Base-by-base conservation (phyloP, 805 yeast species). In the Hanseniaspora lachancei region DNA sequence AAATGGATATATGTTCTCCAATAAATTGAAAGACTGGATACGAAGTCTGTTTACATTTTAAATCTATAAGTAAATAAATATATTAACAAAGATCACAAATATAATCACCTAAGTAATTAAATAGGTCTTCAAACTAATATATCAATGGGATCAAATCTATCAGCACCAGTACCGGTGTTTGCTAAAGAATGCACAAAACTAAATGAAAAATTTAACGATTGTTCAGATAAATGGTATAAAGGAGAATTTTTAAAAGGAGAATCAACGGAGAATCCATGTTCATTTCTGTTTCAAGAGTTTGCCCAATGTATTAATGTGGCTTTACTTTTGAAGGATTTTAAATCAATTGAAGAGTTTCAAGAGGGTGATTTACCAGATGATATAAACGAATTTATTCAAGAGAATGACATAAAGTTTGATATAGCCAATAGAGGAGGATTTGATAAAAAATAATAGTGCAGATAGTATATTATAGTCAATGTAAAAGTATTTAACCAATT, bases 181-280 rank as follows among this genome's bases (percentile, higher is more conserved):
- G 97, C 98, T 39, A 96, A 97, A 27, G 97, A 93, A 71, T 93
- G 98, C 70, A 87, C 95, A 23, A 85, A 80, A 38, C 78, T 84
- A 57, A 93, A 93, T 70, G 80, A 80, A 62, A 79, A 81, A 63
- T 93, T 93, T 65, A 97, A 93, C 66, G 84, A 82, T 64, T 93
- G 98, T 68, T 93, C 93, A 72, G 89, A 89, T 70, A 77, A 78
- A 61, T 89, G 98, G 98, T 93, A 93, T 67, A 82, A 93, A 5
- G 97, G 93, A 63, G 75, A 84, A 68, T 85, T 85, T 61, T 70
- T 85, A 48, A 77, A 77, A 59, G 77, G 77, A 2, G 68, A 70
- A 49, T 70, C 74, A 40, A 70, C 79, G 56, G 77, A 84, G 62
- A 91, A 91, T 66, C 97, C 91, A 69, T 93, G 98, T 70, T 84